phyloP scores from a whole-genome alignment of 73 alveolate species.

The Tetrahymena thermophila region DNA sequence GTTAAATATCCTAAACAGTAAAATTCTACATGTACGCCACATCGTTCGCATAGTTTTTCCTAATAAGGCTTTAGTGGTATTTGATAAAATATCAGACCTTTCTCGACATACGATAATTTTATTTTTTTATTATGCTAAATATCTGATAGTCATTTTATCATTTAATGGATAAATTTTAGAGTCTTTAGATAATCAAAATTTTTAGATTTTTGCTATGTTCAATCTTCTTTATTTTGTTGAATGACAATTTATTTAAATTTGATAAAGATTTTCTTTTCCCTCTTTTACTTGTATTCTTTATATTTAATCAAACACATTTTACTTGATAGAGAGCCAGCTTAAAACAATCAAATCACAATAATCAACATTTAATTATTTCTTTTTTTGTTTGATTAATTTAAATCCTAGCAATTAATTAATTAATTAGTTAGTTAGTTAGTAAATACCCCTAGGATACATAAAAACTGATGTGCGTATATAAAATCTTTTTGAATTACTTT shows the following conservation, averaged over 20 bases:
- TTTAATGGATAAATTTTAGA: not conserved
- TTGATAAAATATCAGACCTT: not conserved
- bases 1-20: not conserved
- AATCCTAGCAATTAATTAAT: not conserved
- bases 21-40: not conserved
- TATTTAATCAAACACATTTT: not conserved
- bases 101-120: too few relatives aligned
- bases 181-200: not conserved
- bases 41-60: not conserved
- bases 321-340: not conserved
- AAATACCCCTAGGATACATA: not conserved
- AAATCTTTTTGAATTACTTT: not conserved
- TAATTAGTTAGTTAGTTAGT: too few relatives aligned
- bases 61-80: not conserved
- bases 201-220: not conserved
- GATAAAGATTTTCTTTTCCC: not conserved
- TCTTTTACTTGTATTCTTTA: not conserved
- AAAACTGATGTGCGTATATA: not conserved
- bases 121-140: not conserved
- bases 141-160: not conserved
- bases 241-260: not conserved
- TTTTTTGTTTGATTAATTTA: not conserved
- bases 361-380: not conserved
- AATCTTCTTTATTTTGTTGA: not conserved
- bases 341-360: not conserved